Evolutionary conservation across 768 basidiomycete genomes (phyloP).

Genomic region (Lactifluus subvellereus): DNA sequence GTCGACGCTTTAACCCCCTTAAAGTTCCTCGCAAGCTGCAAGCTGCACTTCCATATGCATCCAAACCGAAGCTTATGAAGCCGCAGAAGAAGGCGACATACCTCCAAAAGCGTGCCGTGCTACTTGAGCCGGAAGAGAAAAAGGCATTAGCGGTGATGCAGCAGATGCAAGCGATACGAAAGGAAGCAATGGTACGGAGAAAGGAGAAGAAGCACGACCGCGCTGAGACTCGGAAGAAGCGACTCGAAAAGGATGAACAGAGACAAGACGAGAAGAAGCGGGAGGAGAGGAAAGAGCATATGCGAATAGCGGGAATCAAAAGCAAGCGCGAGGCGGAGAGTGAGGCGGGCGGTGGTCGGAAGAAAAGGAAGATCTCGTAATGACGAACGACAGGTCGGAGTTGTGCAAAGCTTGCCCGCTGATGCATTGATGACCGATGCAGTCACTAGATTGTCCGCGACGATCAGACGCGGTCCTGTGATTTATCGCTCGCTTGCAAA

Average conservation of each 20-base stretch:
- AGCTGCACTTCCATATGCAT: constrained; percentile 82
- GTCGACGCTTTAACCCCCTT: constrained; percentile 86
- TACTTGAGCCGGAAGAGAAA: constrained; percentile 94
- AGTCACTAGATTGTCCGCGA: not conserved
- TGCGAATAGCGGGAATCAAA: constrained; percentile 67
- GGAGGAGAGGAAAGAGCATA: constrained; percentile 70
- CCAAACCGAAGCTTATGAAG: constrained; percentile 82
- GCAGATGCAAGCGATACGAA: constrained; percentile 87
- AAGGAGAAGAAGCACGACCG: constrained; percentile 85
- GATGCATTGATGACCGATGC: not conserved
- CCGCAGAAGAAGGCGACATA: constrained; percentile 76
- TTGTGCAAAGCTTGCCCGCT: not conserved
- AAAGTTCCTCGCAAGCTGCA: constrained; percentile 88
- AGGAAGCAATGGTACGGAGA: constrained; percentile 75
- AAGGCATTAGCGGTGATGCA: constrained; percentile 86
- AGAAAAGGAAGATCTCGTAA: constrained; percentile 43
- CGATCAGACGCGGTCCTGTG: not conserved
- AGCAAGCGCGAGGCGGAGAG: constrained; percentile 57
- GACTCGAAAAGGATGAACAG: constrained; percentile 62
- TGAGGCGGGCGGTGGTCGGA: constrained; percentile 52
- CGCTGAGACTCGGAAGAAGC: constrained; percentile 61
- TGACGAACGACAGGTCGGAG: not conserved
- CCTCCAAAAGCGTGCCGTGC: constrained; percentile 88
- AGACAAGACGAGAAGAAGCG: constrained; percentile 61
- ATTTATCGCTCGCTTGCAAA: not conserved